Conservation (phyloP, 805 yeast genomes). For the Metschnikowia koreensis region DNA sequence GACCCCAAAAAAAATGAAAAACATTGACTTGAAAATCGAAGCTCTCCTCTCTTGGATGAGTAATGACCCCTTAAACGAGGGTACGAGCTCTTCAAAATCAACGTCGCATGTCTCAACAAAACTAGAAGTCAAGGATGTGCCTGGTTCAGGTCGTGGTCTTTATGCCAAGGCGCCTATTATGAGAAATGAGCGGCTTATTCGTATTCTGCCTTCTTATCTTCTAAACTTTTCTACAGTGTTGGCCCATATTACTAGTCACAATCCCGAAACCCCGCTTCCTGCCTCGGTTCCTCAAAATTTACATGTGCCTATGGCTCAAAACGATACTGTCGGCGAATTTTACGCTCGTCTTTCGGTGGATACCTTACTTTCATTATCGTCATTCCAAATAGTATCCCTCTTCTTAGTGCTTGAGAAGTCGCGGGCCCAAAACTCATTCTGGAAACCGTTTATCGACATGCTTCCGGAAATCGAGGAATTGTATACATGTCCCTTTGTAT, state of each 20-base stretch:
- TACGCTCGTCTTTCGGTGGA: slow-evolving; percentile 31
- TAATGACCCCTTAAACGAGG: neutral
- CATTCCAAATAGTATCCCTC: slow-evolving; percentile 59
- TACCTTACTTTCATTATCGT: slow-evolving; percentile 44
- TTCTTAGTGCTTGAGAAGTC: slow-evolving; percentile 46
- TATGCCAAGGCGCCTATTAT: slow-evolving; percentile 40
- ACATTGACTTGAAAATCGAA: slow-evolving; percentile 14
- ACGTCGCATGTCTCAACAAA: slow-evolving; percentile 33
- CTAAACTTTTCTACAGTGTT: slow-evolving; percentile 55
- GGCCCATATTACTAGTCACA: slow-evolving; percentile 42
- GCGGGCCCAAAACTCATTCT: slow-evolving; percentile 46
- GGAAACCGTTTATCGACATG: slow-evolving; percentile 67
- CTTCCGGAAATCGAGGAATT: slow-evolving; percentile 61
- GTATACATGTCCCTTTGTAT: slow-evolving; percentile 55
- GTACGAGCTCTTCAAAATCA: slow-evolving; percentile 1
- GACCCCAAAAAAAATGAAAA: slow-evolving; percentile 3
- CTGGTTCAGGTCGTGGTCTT: slow-evolving; percentile 62
- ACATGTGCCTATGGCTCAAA: slow-evolving; percentile 24
- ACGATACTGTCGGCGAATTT: slow-evolving; percentile 27
- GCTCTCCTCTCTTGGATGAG: slow-evolving; percentile 30
- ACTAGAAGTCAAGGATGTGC: slow-evolving; percentile 41
- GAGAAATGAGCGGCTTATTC: slow-evolving; percentile 45
- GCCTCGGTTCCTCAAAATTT: slow-evolving; percentile 21
- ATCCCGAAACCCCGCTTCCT: slow-evolving; percentile 31
- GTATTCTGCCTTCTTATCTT: slow-evolving; percentile 56